These are phyloP conservation scores for Alternaria conjuncta DNA, from an alignment of 2,329 filamentous ascomycete genomes.

Conservation along the genomic window DNA sequence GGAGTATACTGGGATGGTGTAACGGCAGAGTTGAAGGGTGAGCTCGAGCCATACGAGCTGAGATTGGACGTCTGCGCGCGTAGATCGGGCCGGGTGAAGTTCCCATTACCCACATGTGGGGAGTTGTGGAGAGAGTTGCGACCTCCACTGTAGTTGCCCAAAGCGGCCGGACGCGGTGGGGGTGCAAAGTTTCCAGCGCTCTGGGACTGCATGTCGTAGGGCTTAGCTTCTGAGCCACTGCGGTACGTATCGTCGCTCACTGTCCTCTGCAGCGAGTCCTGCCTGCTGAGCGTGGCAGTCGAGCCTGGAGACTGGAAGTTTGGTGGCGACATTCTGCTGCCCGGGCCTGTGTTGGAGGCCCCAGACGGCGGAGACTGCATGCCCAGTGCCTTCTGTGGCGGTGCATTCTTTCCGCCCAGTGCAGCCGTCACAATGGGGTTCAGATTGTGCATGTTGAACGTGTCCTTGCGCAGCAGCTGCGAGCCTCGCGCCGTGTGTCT, in stretches of 20 bases:
- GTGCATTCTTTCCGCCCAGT: slow-evolving; percentile 40
- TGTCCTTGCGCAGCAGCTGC: slow-evolving; percentile 76
- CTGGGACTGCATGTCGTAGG: slow-evolving; percentile 46
- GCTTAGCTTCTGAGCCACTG: slow-evolving; percentile 37
- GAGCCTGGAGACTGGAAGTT: slow-evolving; percentile 42
- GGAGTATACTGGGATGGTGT: slow-evolving; percentile 57
- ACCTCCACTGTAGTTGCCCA: slow-evolving; percentile 39
- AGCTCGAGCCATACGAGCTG: slow-evolving; percentile 43
- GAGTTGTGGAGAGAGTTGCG: slow-evolving; percentile 44
- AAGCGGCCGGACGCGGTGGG: slow-evolving; percentile 44
- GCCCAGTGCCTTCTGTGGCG: slow-evolving; percentile 25
- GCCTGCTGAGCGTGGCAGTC: slow-evolving; percentile 34
- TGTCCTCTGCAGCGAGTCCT: slow-evolving; percentile 41
- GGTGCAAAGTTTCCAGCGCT: slow-evolving; percentile 44
- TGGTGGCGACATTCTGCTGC: slow-evolving; percentile 46
- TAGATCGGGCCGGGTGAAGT: slow-evolving; percentile 44
- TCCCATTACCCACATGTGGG: slow-evolving; percentile 45
- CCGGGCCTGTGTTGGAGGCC: slow-evolving; percentile 25
- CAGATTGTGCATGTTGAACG: slow-evolving; percentile 61
- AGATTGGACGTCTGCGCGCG: slow-evolving; percentile 46
- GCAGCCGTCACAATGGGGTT: slow-evolving; percentile 52
- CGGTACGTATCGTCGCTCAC: slow-evolving; percentile 48
- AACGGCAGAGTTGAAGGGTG: slow-evolving; percentile 44
- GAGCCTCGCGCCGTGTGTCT: slow-evolving; percentile 69
- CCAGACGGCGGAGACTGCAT: slow-evolving; percentile 44